Evolutionary conservation across 1,139 yeast genomes (phyloP).

Genomic region (Taphrina populina): DNA sequence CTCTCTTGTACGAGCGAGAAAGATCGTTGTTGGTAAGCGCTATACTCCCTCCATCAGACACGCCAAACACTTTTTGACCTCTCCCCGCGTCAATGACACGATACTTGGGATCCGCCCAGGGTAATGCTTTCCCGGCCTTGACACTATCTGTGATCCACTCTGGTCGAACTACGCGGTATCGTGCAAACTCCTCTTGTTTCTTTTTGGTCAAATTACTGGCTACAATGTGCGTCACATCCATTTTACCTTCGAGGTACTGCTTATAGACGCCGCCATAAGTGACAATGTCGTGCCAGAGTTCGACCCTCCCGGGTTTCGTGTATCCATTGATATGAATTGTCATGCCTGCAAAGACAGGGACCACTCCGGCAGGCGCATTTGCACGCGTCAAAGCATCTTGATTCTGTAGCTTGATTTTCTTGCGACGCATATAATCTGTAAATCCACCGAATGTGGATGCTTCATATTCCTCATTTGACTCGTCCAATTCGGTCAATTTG

Average conservation of each 20-base stretch:
- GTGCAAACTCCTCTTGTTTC: slow-evolving; percentile 62
- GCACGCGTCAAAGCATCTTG: slow-evolving; percentile 50
- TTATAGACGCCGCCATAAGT: slow-evolving; percentile 77
- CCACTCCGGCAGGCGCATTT: slow-evolving; percentile 39
- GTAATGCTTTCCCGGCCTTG: slow-evolving; percentile 50
- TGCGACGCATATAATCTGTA: slow-evolving; percentile 65
- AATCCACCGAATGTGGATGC: slow-evolving; percentile 64
- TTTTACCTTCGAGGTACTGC: slow-evolving; percentile 65
- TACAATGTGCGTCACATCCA: slow-evolving; percentile 77
- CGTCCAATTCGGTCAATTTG: slow-evolving; percentile 9
- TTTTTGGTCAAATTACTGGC: slow-evolving; percentile 74
- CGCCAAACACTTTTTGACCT: slow-evolving; percentile 1
- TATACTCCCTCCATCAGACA: background rate
- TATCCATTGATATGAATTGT: slow-evolving; percentile 66
- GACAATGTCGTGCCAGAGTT: slow-evolving; percentile 68
- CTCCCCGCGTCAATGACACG: slow-evolving; percentile 48
- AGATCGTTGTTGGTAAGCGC: background rate
- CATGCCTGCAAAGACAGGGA: slow-evolving; percentile 61
- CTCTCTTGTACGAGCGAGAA: slow-evolving; percentile 9
- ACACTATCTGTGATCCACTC: slow-evolving; percentile 76
- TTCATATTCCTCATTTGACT: slow-evolving; percentile 41
- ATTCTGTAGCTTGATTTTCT: slow-evolving; percentile 64
- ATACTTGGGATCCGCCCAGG: slow-evolving; percentile 62
- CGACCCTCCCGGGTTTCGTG: slow-evolving; percentile 72
- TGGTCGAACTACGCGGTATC: slow-evolving; percentile 75